A percentile compares a stretch with the other conserved stretches of the same genome.
Conservation (phyloP, 2,329 filamentous ascomycete genomes). For the Fusarium oxysporum region DNA sequence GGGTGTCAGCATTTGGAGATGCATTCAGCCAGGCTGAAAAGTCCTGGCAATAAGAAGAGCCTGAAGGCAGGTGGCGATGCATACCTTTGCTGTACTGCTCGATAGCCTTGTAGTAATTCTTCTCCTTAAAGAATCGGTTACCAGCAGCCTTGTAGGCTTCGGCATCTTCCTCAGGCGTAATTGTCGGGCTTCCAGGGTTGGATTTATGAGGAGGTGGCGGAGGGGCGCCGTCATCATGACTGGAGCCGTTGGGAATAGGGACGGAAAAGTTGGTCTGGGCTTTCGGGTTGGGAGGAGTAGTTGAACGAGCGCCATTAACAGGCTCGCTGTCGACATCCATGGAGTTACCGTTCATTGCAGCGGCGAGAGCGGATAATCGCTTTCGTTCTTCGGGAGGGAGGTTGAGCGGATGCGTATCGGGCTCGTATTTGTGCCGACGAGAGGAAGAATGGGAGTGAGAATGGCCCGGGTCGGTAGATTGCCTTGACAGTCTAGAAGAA, state of each 20-base stretch:
- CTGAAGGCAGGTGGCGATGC: conserved; percentile 19
- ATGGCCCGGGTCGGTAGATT: conserved; percentile 59
- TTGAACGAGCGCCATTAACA: conserved; percentile 57
- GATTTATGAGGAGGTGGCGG: conserved; percentile 79
- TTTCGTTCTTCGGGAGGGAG: conserved; percentile 89
- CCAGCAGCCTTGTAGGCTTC: conserved; percentile 92
- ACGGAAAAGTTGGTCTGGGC: conserved; percentile 61
- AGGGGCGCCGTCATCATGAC: conserved; percentile 63
- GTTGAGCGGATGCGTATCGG: conserved; percentile 87
- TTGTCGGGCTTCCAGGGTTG: conserved; percentile 68
- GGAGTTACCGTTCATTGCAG: conserved; percentile 68
- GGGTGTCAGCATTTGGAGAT: conserved; percentile 35
- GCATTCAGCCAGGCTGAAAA: not conserved
- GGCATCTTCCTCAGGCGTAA: conserved; percentile 75
- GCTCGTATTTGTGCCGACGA: conserved; percentile 68
- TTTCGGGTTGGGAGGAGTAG: conserved; percentile 61
- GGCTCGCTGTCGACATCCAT: conserved; percentile 83
- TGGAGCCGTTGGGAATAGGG: conserved; percentile 62
- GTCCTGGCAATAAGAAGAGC: not conserved
- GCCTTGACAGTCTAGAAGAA: conserved; percentile 60
- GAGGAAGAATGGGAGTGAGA: conserved; percentile 57
- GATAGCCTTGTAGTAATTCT: conserved; percentile 88
- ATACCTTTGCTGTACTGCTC: conserved; percentile 95
- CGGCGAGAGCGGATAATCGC: conserved; percentile 75
- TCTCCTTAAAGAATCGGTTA: conserved; percentile 97